Percentiles rank a stretch among this genome's conserved stretches.
Conservation (phyloP, 495 filamentous ascomycete species). For the Saxispiralis lemnorum region DNA sequence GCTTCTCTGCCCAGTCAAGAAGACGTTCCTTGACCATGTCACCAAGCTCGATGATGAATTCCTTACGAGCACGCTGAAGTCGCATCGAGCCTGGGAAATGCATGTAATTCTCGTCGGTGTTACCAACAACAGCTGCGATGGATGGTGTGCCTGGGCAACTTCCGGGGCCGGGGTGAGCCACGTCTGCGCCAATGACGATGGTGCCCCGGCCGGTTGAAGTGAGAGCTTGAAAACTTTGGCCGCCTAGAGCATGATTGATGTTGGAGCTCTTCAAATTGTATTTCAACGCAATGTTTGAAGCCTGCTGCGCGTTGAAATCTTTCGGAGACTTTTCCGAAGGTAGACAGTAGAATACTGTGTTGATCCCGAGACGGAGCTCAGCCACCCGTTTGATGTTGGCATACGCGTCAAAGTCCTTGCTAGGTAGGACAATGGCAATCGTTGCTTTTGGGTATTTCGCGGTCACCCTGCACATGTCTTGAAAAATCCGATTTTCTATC, state of each 20-base stretch:
- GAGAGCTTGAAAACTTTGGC: neutral
- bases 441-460: neutral
- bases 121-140: slow-evolving; percentile 11
- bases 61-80: slow-evolving; percentile 4
- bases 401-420: slow-evolving; percentile 2
- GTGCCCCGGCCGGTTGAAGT: neutral
- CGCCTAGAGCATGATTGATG: neutral
- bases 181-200: slow-evolving; percentile 14
- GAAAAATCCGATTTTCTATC: neutral
- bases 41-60: slow-evolving; percentile 6
- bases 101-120: slow-evolving; percentile 2
- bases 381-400: slow-evolving; percentile 7
- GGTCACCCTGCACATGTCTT: neutral
- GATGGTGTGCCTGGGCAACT: slow-evolving; percentile 4
- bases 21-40: slow-evolving; percentile 12
- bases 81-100: slow-evolving; percentile 10
- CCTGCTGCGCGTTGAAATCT: neutral
- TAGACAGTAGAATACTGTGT: slow-evolving; percentile 2
- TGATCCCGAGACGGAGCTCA: slow-evolving; percentile 2
- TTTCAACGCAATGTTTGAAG: slow-evolving; percentile 9
- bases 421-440: neutral
- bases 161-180: slow-evolving; percentile 7
- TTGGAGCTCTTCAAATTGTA: neutral
- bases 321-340: too few relatives aligned
- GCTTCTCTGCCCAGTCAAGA: neutral